Evolutionary conservation across 164 flowering plant species (phyloP), one percentile per base, ranked within the genome.

Genomic region (Aristolochia californica): DNA sequence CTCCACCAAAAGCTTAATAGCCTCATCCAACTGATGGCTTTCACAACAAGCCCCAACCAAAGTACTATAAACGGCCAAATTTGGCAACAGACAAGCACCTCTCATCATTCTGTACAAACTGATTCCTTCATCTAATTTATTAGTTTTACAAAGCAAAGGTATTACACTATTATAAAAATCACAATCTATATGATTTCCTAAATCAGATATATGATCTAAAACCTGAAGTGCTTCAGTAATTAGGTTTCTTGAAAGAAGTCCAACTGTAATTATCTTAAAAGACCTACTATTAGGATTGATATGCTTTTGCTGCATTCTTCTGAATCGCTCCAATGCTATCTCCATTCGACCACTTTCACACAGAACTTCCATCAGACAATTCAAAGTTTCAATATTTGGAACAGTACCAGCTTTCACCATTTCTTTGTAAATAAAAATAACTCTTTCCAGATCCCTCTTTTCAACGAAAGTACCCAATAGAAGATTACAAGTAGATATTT

Each of bases 371-470:
- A 82, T 74, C 75, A 77, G 17, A 50, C 38, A 25, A 71, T 21
- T 22, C 72, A 71, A 48, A 24, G 24, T 52, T 67, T 72, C 38
- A 70, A 48, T 78, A 82, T 79, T 66, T 78, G 79, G 16, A 68
- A 65, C 40, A 7, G 40, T 34, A 34, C 40, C 40, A 0, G 79
- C 71, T 70, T 79, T 87, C 70, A 87, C 90, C 74, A 87, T 80
- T 66, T 84, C 95, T 75, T 87, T 82, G 49, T 87, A 87, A 54
- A 79, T 77, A 65, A 80, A 81, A 48, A 82, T 48, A 22, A 79
- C 71, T 11, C 78, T 76, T 45, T 53, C 49, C 27, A 82, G 69
- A 49, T 75, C 85, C 23, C 70, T 71, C 72, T 64, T 74, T 54
- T 68, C 80, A 61, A 81, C 76, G 53, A 82, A 55, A 38, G 73